Conservation (phyloP, 2,329 filamentous ascomycete genomes). For the Penicillium sp. region DNA sequence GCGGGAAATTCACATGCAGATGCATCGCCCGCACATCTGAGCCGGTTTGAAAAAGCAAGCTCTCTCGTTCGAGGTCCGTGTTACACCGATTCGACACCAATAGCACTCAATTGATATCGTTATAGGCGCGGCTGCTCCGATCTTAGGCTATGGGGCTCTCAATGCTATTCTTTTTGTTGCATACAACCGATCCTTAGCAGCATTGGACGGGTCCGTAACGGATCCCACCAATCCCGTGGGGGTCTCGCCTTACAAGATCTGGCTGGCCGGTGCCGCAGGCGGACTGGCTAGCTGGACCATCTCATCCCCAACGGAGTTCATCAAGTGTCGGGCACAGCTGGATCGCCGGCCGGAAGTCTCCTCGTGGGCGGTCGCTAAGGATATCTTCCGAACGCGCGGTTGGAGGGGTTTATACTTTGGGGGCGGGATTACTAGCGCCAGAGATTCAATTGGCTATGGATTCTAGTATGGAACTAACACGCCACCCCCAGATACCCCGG, state of each 20-base stretch:
- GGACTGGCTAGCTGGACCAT: conserved; percentile 83
- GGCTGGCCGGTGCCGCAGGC: conserved; percentile 74
- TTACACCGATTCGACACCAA: background rate
- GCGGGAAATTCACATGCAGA: conserved; percentile 47
- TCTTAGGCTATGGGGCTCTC: conserved; percentile 84
- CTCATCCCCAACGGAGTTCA: conserved; percentile 81
- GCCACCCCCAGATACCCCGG: conserved; percentile 10
- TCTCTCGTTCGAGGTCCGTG: conserved; percentile 41
- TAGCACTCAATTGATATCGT: conserved; percentile 4
- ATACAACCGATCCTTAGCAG: conserved; percentile 77
- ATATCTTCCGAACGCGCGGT: conserved; percentile 59
- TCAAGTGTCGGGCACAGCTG: conserved; percentile 88
- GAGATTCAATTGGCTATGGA: conserved; percentile 90
- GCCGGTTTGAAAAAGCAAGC: conserved; percentile 34
- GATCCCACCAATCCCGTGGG: conserved; percentile 45
- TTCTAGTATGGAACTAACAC: conserved; percentile 64
- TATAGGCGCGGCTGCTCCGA: conserved; percentile 74
- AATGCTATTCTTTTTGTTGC: conserved; percentile 87
- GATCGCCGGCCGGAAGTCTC: conserved; percentile 47
- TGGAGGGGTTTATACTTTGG: conserved; percentile 75
- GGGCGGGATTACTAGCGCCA: conserved; percentile 73
- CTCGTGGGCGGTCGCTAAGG: conserved; percentile 62
- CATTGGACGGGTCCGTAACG: conserved; percentile 50
- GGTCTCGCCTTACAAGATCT: conserved; percentile 64
- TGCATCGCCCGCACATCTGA: conserved; percentile 24